These are phyloP conservation scores for Microcyclospora tardicrescens DNA, from an alignment of 2,329 filamentous ascomycete genomes.

Conservation along the genomic window DNA sequence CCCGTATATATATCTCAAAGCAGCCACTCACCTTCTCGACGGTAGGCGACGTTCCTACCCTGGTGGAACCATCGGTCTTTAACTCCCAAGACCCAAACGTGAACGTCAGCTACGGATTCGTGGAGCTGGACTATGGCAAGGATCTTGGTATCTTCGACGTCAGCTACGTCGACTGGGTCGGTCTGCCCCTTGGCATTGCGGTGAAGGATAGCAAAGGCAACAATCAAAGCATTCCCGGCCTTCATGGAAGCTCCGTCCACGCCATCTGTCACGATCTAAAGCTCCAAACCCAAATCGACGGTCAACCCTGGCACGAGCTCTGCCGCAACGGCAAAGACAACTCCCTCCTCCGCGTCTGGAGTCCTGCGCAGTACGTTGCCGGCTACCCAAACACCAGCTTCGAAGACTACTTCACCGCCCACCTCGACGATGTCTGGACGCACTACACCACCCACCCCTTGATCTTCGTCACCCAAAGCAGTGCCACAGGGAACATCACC, in stretches of 20 bases:
- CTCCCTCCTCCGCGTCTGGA: constrained; percentile 28
- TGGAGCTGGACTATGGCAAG: constrained; percentile 36
- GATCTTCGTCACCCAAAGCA: constrained; percentile 51
- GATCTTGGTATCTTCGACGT: constrained; percentile 29
- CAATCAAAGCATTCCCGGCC: constrained; percentile 42
- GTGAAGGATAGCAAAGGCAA: constrained; percentile 37
- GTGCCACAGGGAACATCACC: constrained; percentile 36
- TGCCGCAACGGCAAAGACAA: constrained; percentile 30
- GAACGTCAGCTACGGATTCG: constrained; percentile 31
- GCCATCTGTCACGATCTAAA: constrained; percentile 41
- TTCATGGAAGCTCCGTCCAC: constrained; percentile 43
- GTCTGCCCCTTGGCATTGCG: constrained; percentile 41
- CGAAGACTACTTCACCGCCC: constrained; percentile 37
- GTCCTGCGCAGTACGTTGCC: constrained; percentile 30
- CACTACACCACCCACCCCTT: constrained; percentile 35
- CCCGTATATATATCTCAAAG: constrained; percentile 35
- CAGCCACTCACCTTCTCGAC: constrained; percentile 34
- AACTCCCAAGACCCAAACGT: constrained; percentile 28
- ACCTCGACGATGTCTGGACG: constrained; percentile 40
- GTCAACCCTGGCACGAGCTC: constrained; percentile 46
- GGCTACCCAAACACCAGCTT: constrained; percentile 32
- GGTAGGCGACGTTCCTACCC: constrained; percentile 19
- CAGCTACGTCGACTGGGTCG: constrained; percentile 20
- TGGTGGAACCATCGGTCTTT: constrained; percentile 39
- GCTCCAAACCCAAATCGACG: constrained; percentile 39